Percentiles rank a stretch among this genome's conserved stretches.
Evolutionary conservation across 108 stramenopile species (phyloP).

Genomic region (Skeletonema costatum): DNA sequence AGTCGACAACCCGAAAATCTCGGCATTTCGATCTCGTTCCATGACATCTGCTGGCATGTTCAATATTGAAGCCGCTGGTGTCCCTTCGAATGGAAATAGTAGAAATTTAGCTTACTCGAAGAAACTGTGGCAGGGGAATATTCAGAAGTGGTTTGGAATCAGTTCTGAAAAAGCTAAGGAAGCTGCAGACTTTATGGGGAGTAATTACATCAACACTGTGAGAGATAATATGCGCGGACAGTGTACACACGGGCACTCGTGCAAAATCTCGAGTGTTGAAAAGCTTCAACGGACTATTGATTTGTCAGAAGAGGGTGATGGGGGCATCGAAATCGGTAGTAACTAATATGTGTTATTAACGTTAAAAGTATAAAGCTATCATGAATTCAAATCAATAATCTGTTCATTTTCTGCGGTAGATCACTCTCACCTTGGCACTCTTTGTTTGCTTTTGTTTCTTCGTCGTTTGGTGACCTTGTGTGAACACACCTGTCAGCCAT

Average conservation of each 20-base stretch:
- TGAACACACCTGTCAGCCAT: not conserved
- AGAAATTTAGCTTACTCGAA: not conserved
- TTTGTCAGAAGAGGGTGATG: slow-evolving; percentile 32
- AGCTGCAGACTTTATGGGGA: slow-evolving; percentile 34
- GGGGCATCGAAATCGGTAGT: slow-evolving; percentile 24
- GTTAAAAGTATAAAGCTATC: not conserved
- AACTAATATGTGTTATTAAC: not conserved
- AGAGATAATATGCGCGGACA: slow-evolving; percentile 50
- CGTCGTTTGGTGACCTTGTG: not conserved
- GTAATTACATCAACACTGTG: slow-evolving; percentile 38
- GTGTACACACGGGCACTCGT: slow-evolving; percentile 46
- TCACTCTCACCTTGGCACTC: slow-evolving; percentile 20
- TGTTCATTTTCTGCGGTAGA: slow-evolving; percentile 17
- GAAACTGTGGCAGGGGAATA: slow-evolving; percentile 26
- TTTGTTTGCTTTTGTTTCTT: slow-evolving; percentile 1
- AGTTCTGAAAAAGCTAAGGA: slow-evolving; percentile 26
- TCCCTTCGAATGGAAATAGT: slow-evolving; percentile 6
- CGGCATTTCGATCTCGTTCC: slow-evolving; percentile 77
- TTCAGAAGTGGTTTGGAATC: slow-evolving; percentile 38
- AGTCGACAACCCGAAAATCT: slow-evolving; percentile 52
- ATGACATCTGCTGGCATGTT: slow-evolving; percentile 85
- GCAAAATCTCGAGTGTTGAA: slow-evolving; percentile 43
- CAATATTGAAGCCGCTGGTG: slow-evolving; percentile 41
- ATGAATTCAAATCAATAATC: no score
- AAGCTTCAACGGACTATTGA: slow-evolving; percentile 42